Base-by-base conservation (phyloP, 1,284 basidiomycete genomes). In the Cutaneotrichosporon spelunceum region DNA sequence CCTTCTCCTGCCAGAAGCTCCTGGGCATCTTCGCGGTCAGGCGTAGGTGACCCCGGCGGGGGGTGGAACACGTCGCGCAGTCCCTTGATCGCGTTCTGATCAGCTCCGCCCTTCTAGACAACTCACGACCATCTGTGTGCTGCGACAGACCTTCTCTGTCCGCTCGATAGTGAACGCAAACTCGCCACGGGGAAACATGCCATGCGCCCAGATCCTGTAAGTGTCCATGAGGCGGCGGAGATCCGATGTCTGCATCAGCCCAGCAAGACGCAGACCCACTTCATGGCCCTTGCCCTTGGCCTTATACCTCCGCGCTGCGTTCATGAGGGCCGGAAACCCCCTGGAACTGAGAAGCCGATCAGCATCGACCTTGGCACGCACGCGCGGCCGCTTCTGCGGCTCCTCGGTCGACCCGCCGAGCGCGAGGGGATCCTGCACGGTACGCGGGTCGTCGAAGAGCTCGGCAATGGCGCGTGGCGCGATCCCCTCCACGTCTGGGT, bases 201-300 rank as follows among this genome's bases (percentile, higher is more conserved):
- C 84, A 77, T 96, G 93, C 2, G 91, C 84, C 93, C 93, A 97
- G 70, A 93, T 88, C 69, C 92, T 91, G 73, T 96, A 96, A 57
- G 89, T 80, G 66, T 87, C 85, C 58, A 96, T 81, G 19, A 96
- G 78, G 34, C 88, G 82, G 65, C 85, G 85, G 39, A 97, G 83
- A 74, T 97, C 93, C 58, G 84, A 78, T 24, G 81, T 81, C 92
- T 94, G 70, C 19, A 23, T 57, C 33, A 57, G 56, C 47, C 9
- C 45, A 10, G 13, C 19, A 19, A 23, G 7, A 13, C 13, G 5
- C 6, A 16, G 14, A 11, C 82, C 53, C 69, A 91, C 92, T 83
- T 97, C 93, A 68, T 91, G 85, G 0, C 93, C 93, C 75, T 95
- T 95, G 4, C 92, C 93, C 66, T 85, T 88, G 23, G 86, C 82